Base-by-base conservation (phyloP, 768 basidiomycete species). In the Boletus speciosus region DNA sequence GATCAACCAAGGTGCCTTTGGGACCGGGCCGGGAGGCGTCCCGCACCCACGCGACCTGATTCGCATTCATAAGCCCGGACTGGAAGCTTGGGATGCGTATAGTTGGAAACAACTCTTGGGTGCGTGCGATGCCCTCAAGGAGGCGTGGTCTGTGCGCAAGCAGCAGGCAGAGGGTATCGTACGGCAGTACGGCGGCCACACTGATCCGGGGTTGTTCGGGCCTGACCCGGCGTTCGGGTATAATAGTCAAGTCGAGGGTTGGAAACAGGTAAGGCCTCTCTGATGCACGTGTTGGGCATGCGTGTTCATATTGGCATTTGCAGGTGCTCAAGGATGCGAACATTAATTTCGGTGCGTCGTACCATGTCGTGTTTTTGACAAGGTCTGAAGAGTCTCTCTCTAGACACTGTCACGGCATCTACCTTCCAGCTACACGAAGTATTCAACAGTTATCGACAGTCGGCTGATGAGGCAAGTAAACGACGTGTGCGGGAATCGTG, bases 351-450 rank as follows among this genome's bases (percentile, higher is more conserved):
- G 85, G 85, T 81, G 61, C 39, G 78, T 69, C 27, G 40, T 29
- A 1, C 11, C 11, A 36, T 15, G 10, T 25, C 10, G 12, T 49
- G 38, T 15, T 23, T 43, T 43, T 5, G 6, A 9, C 16, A 14
- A 27, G 46, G 42, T 49, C 39, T 58, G 34, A 57, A 43, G 31
- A 14, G 6, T 23, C 16, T 25, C 23, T 49, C 19, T 51, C 5
- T 51, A 64, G 63, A 64, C 46, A 81, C 82, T 4, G 77, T 88
- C 19, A 79, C 81, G 7, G 90, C 89, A 1, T 85, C 83, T 0
- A 74, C 80, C 1, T 85, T 88, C 69, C 90, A 92, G 71, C 81
- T 92, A 73, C 78, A 81, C 59, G 90, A 92, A 64, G 87, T 88
- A 19, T 83, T 80, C 59, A 60, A 74, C 19, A 84, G 84, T 8